Base-by-base conservation (phyloP, 345 rosid genomes). In the Raphanus raphanistrum region DNA sequence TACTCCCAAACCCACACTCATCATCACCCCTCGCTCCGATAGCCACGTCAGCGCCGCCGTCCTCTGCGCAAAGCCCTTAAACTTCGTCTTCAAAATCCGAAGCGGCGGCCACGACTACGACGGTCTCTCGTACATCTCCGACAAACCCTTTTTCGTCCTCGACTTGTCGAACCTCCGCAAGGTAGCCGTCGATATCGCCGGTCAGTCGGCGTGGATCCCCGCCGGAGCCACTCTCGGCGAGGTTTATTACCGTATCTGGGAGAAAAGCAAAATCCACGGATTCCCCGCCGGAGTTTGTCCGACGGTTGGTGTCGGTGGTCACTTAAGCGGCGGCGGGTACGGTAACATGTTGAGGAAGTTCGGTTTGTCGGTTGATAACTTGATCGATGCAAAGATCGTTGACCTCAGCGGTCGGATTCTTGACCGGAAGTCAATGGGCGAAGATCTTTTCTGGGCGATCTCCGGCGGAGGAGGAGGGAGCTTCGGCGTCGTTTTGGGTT, bases 301-400 rank as follows among this genome's bases (percentile, higher is more conserved):
- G 0, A 89, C 90, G 4, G 93, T 89, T 0, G 93, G 89, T 3
- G 90, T 84, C 5, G 93, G 93, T 1, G 93, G 93, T 1, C 93
- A 87, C 57, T 6, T 89, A 0, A 87, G 93, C 35, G 91, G 91
- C 0, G 93, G 83, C 0, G 93, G 93, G 0, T 89, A 89, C 16
- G 93, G 93, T 2, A 85, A 78, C n/a, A 73, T 89, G 85, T 0
- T 89, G 55, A 76, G 93, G 52, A 89, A 86, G 5, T 82, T 77
- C 32, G 93, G 93, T 4, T 71, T 89, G 58, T 50, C 93, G 0
- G 86, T 84, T 0, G 93, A 89, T 48, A 0, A 89, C 28, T 10
- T 86, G 0, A 55, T 82, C 12, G 93, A 89, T 45, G 93, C 91
- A 1, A 85, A 85, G 64, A 82, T 89, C 33, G 93, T 89, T 1